Evolutionary conservation across 2,329 filamentous ascomycete genomes (phyloP).

Genomic region (Aspergillus floridensis): DNA sequence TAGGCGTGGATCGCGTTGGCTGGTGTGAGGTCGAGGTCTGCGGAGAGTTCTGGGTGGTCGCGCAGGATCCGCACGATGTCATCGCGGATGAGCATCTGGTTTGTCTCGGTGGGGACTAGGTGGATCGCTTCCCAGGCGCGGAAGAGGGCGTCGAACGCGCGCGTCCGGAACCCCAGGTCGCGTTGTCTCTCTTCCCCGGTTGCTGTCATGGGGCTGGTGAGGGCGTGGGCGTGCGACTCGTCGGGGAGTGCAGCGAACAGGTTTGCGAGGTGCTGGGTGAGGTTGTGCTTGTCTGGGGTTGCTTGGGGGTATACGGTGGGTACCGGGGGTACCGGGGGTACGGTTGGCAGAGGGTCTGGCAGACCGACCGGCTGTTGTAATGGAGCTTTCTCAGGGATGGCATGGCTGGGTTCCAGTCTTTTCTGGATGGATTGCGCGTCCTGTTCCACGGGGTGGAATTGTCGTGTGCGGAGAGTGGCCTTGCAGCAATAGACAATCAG

Average conservation of each 20-base stretch:
- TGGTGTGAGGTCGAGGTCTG: constrained; percentile 18
- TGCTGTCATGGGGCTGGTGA: constrained; percentile 38
- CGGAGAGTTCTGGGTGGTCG: constrained; percentile 21
- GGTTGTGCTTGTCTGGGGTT: neutral
- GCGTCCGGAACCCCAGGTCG: constrained; percentile 41
- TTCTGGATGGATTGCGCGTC: too few species aligned
- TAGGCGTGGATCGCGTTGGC: constrained; percentile 39
- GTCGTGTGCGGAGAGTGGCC: too few species aligned
- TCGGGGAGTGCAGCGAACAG: constrained; percentile 8
- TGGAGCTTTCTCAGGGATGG: too few species aligned
- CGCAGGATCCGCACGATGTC: constrained; percentile 42
- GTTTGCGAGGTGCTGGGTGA: neutral
- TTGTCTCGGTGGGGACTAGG: constrained; percentile 27
- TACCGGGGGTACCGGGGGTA: too few species aligned
- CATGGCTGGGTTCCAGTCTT: too few species aligned
- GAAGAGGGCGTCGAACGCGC: constrained; percentile 41
- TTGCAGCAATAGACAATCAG: too few species aligned
- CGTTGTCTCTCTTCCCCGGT: constrained; percentile 41
- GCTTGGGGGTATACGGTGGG: too few species aligned
- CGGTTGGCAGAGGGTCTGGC: too few species aligned
- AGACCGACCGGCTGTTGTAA: too few species aligned
- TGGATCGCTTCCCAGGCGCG: constrained; percentile 35
- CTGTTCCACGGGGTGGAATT: too few species aligned
- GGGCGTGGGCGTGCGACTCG: constrained; percentile 17
- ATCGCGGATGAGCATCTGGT: constrained; percentile 35